Evolutionary conservation across 1,284 basidiomycete genomes (phyloP).

Genomic region (Naganishia albida): DNA sequence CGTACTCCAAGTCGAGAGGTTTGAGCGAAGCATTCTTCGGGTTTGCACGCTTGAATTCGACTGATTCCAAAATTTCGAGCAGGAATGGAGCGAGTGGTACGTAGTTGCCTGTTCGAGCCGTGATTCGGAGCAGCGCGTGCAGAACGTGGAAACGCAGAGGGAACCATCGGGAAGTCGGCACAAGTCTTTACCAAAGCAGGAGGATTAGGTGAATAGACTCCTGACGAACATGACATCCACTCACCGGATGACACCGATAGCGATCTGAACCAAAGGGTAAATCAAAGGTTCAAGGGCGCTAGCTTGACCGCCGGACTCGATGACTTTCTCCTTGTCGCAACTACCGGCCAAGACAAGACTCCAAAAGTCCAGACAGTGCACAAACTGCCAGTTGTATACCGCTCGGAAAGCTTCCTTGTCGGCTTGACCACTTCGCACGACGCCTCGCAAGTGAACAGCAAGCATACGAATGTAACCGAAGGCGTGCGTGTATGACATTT

Average conservation of each 20-base stretch:
- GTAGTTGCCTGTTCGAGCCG: slow-evolving; percentile 78
- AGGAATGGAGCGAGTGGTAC: slow-evolving; percentile 84
- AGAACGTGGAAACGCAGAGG: slow-evolving; percentile 76
- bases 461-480: slow-evolving; percentile 97
- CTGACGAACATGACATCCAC: slow-evolving; percentile 40
- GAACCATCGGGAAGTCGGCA: slow-evolving; percentile 77
- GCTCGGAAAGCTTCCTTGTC: slow-evolving; percentile 79
- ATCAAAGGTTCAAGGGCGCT: slow-evolving; percentile 84
- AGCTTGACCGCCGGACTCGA: slow-evolving; percentile 61
- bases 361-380: slow-evolving; percentile 97
- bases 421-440: slow-evolving; percentile 39
- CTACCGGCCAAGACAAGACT: slow-evolving; percentile 79
- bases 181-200: slow-evolving; percentile 64
- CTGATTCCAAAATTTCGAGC: slow-evolving; percentile 80
- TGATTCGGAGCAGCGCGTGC: slow-evolving; percentile 70
- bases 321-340: slow-evolving; percentile 64
- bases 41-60: slow-evolving; percentile 69
- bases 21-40: slow-evolving; percentile 85
- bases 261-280: slow-evolving; percentile 93
- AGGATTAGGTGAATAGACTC: not conserved
- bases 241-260: slow-evolving; percentile 86
- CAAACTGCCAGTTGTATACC: slow-evolving; percentile 98
- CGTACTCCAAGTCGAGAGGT: slow-evolving; percentile 83
- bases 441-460: slow-evolving; percentile 84
- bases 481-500: slow-evolving; percentile 77